A percentile compares a stretch with the other conserved stretches of the same genome.
Evolutionary conservation across 1,284 basidiomycete genomes (phyloP).

Genomic region (Xerocomus nothofagi): DNA sequence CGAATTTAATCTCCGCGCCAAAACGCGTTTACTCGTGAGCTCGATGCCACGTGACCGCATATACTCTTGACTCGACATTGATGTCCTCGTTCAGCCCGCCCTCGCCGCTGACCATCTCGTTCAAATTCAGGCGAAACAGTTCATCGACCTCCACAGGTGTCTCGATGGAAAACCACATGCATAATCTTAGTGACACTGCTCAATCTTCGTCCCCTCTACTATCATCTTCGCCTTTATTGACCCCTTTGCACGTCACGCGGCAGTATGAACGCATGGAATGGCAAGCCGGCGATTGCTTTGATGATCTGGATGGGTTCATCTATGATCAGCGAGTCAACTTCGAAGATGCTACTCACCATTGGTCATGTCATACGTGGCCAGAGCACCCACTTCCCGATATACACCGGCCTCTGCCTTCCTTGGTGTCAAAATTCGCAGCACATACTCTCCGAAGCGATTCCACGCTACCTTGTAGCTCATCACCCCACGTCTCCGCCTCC

Average conservation of each 20-base stretch:
- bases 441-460: conserved; percentile 1
- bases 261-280: conserved; percentile 7
- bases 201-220: conserved; percentile 17
- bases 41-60: conserved; percentile 34
- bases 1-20: conserved; percentile 33
- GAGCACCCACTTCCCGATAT: background rate
- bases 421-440: conserved; percentile 18
- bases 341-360: conserved; percentile 1
- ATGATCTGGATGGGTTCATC: background rate
- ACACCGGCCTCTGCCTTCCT: conserved; percentile 20
- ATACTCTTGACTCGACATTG: conserved; percentile 28
- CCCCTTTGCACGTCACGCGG: conserved; percentile 16
- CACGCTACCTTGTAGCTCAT: background rate
- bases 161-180: background rate
- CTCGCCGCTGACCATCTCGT: conserved; percentile 15
- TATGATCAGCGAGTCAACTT: background rate
- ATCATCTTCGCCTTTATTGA: conserved; percentile 19
- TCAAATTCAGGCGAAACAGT: conserved; percentile 22
- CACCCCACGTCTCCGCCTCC: background rate
- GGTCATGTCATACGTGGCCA: conserved; percentile 1
- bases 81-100: conserved; percentile 23
- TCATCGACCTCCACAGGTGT: conserved; percentile 17
- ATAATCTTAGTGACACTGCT: background rate
- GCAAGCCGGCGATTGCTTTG: background rate
- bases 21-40: conserved; percentile 36